Base-by-base conservation (phyloP, 1,284 basidiomycete species). In the Amylostereum areolatum region DNA sequence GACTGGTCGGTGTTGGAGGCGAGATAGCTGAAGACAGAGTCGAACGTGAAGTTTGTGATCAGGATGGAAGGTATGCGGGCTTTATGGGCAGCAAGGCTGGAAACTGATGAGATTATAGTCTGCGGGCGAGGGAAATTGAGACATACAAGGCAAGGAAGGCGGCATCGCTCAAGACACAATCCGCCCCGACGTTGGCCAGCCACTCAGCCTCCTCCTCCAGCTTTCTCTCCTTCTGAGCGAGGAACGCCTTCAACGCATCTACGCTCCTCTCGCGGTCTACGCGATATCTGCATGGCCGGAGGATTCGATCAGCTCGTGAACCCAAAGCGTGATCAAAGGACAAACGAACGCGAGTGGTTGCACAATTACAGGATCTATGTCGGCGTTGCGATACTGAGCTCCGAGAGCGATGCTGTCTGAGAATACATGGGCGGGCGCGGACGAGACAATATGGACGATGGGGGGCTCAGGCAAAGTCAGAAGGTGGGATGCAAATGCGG, bases 41-140 rank as follows among this genome's bases (percentile, higher is more conserved):
- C 85, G 62, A 89, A 90, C 0, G 85, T 85, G 62, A 90, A 90
- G 66, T 89, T 89, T 46, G 85, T 88, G 53, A 89, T 75, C 12
- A 90, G 69, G 43, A 82, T 71, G 1, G 83, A 83, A 1, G 86
- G 86, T 28, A 89, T 71, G 0, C 75, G 72, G 0, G 79, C 77
- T 32, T 69, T 62, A 52, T 81, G 78, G 2, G 85, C 87, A 1
- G 86, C 85, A 45, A 84, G 72, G 60, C 87, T 89, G 56, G 10
- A 18, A 11, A 5, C 45, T 29, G 43, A 45, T 45, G 35, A 31
- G 9, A 39, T 11, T 12, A 24, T 28, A 3, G 7, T 12, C 3
- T 31, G 2, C 12, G 31, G 11, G 31, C 10, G 12, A 44, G 24
- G 37, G 10, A 24, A 40, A 7, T 30, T 2, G 7, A n/a, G 32